Evolutionary conservation across 176 grass and related monocot genomes (phyloP).

Genomic region (Juncus effusus): DNA sequence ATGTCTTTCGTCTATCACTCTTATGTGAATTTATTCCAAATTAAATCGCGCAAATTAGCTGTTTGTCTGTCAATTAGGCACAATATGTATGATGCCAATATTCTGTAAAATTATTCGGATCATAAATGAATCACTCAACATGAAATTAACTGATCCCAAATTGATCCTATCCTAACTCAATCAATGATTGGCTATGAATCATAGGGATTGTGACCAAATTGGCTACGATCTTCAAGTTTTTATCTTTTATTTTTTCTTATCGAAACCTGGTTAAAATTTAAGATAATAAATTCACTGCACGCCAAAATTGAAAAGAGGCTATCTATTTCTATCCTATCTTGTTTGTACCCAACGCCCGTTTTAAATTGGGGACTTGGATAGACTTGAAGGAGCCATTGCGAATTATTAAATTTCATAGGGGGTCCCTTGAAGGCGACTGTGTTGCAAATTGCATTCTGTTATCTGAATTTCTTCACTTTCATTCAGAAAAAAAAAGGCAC

Average conservation of each 20-base stretch:
- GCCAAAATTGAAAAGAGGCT: slow-evolving; percentile 13
- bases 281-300: slow-evolving; percentile 3
- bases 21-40: too few relatives aligned
- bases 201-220: neutral
- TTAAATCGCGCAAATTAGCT: too few relatives aligned
- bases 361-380: slow-evolving; percentile 18
- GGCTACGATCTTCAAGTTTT: slow-evolving; percentile 3
- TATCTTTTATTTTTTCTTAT: slow-evolving; percentile 7
- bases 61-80: too few relatives aligned
- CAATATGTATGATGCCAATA: too few relatives aligned
- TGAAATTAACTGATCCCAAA: too few relatives aligned
- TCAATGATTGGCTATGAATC: neutral
- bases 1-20: too few relatives aligned
- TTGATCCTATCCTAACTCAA: too few relatives aligned
- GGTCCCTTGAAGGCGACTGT: slow-evolving; percentile 22
- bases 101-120: too few relatives aligned
- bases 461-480: neutral
- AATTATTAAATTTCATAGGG: slow-evolving; percentile 6
- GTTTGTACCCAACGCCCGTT: neutral
- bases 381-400: slow-evolving; percentile 14
- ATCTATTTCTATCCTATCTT: neutral
- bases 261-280: slow-evolving; percentile 1
- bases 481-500: too few relatives aligned
- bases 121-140: too few relatives aligned
- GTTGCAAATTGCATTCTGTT: slow-evolving; percentile 23